phyloP scores from a whole-genome alignment of 441 rosid species.

The Jatropha multifida region DNA sequence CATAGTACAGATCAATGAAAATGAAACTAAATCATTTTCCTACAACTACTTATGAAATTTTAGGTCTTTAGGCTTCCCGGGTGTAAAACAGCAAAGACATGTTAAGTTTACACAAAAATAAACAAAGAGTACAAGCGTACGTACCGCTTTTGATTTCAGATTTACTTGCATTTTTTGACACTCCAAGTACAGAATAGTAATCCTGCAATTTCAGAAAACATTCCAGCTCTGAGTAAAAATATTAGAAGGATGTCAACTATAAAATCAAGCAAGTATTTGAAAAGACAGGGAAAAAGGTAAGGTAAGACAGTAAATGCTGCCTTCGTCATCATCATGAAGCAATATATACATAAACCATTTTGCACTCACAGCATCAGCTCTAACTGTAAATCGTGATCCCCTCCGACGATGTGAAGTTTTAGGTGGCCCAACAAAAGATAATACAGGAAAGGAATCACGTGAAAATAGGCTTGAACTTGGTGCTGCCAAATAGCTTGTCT shows the following conservation, averaged over 20 bases:
- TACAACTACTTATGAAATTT: neutral
- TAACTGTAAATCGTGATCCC: constrained; percentile 67
- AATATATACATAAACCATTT: constrained; percentile 16
- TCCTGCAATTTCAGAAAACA: constrained; percentile 52
- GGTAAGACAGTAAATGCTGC: neutral
- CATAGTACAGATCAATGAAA: neutral
- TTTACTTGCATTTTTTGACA: constrained; percentile 85
- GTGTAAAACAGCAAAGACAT: neutral
- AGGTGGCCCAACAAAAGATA: constrained; percentile 44
- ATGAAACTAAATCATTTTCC: neutral
- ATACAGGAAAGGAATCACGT: constrained; percentile 49
- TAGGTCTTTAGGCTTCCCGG: neutral
- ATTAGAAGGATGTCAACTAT: constrained; percentile 2
- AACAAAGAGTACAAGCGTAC: constrained; percentile 25
- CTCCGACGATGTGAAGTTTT: constrained; percentile 43
- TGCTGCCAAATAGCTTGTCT: constrained; percentile 52
- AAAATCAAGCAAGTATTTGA: neutral
- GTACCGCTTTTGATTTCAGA: constrained; percentile 94
- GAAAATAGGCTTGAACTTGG: constrained; percentile 68
- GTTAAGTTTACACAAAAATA: constrained; percentile 6
- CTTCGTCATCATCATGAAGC: constrained; percentile 8
- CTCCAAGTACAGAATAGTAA: constrained; percentile 88
- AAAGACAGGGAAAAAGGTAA: neutral
- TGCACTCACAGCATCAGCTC: constrained; percentile 84
- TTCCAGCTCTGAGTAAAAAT: constrained; percentile 14